phyloP scores from a whole-genome alignment of 2,329 filamentous ascomycete species.

The Verticillium nubilum region DNA sequence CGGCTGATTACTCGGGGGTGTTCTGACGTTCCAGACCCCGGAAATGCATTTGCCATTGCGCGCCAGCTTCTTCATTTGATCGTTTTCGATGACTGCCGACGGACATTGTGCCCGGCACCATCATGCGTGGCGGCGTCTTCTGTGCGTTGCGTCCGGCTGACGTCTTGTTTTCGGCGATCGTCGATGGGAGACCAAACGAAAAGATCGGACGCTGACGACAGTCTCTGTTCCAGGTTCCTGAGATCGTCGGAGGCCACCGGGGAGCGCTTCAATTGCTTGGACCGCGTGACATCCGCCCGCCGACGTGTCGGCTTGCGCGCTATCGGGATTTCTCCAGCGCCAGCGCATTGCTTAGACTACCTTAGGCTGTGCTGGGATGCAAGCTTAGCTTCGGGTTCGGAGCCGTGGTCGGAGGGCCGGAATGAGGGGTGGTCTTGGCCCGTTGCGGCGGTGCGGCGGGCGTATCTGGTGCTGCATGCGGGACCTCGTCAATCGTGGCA shows the following conservation, averaged over 20 bases:
- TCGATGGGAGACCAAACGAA: background rate
- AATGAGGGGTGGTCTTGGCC: no score
- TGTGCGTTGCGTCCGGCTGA: background rate
- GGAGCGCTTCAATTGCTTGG: background rate
- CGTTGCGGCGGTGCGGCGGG: no score
- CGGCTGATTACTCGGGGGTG: background rate
- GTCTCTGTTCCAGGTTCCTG: background rate
- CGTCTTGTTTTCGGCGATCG: background rate
- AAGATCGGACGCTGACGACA: background rate
- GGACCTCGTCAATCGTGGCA: no score
- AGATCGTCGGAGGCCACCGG: background rate
- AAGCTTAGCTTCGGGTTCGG: background rate
- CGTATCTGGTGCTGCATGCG: no score
- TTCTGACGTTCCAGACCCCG: background rate
- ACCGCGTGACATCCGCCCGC: background rate
- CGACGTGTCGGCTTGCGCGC: background rate
- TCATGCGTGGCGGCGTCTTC: background rate
- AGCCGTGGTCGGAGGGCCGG: no score
- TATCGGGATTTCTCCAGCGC: background rate
- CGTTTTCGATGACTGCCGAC: background rate
- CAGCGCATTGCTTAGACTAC: background rate
- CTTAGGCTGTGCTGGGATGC: background rate
- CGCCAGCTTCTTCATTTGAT: background rate
- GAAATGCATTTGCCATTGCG: background rate
- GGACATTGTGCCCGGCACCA: background rate